Conservation (phyloP, 2,329 filamentous ascomycete genomes). For the Diaporthe batatas region DNA sequence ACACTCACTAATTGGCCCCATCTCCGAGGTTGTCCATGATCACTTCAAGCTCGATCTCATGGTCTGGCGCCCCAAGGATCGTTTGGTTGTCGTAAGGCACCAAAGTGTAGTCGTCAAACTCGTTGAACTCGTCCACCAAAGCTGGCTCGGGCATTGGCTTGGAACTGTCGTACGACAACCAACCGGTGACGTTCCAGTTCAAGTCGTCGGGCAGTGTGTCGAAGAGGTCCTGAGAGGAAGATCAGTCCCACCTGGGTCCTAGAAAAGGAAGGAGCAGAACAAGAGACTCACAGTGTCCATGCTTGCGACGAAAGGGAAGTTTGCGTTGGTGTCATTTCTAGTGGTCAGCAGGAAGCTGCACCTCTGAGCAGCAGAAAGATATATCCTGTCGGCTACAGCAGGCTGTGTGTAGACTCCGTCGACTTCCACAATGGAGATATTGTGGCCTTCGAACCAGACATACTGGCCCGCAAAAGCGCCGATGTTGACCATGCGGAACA, state of each 20-base stretch:
- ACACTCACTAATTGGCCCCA: constrained; percentile 73
- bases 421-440: constrained; percentile 78
- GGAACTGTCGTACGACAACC: constrained; percentile 69
- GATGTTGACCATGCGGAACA: constrained; percentile 80
- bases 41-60: constrained; percentile 73
- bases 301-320: constrained; percentile 76
- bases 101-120: constrained; percentile 81
- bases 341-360: constrained; percentile 74
- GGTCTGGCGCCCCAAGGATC: constrained; percentile 72
- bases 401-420: constrained; percentile 78
- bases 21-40: constrained; percentile 77
- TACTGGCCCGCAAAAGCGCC: constrained; percentile 79
- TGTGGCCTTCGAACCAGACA: constrained; percentile 76
- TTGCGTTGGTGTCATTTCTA: constrained; percentile 70
- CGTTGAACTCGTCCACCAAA: constrained; percentile 59
- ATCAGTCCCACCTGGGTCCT: constrained; percentile 46
- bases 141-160: constrained; percentile 64
- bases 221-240: constrained; percentile 68
- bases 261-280: neutral
- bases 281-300: constrained; percentile 66
- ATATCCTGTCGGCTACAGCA: constrained; percentile 72
- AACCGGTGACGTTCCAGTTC: constrained; percentile 77
- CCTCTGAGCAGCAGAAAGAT: constrained; percentile 77
- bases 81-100: constrained; percentile 76
- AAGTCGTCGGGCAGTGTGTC: constrained; percentile 75